Percentiles rank a stretch among this genome's conserved stretches.
These are phyloP conservation scores for Zelonia costaricensis DNA, from an alignment of 208 protist species.

Conservation along the genomic window DNA sequence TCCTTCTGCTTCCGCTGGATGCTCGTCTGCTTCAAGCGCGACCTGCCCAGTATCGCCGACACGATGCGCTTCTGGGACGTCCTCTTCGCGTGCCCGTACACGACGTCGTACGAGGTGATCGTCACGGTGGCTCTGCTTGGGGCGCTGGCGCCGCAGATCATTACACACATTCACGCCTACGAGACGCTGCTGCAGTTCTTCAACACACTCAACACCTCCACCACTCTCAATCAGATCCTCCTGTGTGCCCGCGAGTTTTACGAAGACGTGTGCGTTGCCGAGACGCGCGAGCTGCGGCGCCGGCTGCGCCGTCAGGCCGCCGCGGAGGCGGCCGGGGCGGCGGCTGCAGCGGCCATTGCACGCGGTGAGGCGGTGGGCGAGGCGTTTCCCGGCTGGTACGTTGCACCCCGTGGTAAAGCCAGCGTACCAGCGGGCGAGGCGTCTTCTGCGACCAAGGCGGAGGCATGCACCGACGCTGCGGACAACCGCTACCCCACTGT, in stretches of 20 bases:
- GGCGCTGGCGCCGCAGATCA: constrained; percentile 49
- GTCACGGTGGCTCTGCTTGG: constrained; percentile 63
- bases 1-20: constrained; percentile 91
- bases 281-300: constrained; percentile 28
- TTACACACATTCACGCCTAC: constrained; percentile 41
- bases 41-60: constrained; percentile 61
- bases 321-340: not conserved
- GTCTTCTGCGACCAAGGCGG: not conserved
- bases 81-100: constrained; percentile 71
- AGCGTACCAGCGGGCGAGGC: not conserved
- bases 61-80: constrained; percentile 88
- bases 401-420: not conserved
- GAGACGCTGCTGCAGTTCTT: constrained; percentile 70
- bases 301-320: constrained; percentile 10
- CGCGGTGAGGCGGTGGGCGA: not conserved
- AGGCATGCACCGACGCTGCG: not conserved
- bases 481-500: constrained; percentile 26
- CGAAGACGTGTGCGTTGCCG: constrained; percentile 39
- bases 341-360: not conserved
- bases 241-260: constrained; percentile 65
- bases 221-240: constrained; percentile 56
- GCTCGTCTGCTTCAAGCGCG: constrained; percentile 85
- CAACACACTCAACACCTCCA: constrained; percentile 45
- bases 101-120: constrained; percentile 68
- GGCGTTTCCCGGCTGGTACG: not conserved